These are phyloP conservation scores for Pistacia vera DNA, from an alignment of 345 rosid genomes.

Conservation along the genomic window DNA sequence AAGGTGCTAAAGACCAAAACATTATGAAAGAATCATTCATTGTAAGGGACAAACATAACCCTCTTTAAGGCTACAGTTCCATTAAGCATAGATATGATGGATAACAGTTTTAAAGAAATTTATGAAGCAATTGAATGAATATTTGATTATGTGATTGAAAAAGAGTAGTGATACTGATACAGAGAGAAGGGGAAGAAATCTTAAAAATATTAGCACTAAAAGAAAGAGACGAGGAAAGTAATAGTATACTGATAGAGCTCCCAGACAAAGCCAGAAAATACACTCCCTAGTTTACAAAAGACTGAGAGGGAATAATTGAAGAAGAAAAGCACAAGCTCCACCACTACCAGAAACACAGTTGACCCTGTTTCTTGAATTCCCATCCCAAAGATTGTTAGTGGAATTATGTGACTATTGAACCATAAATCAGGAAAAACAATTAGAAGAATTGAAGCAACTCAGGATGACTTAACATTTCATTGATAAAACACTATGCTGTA, in stretches of 20 bases:
- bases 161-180: not conserved
- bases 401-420: slow-evolving; percentile 10
- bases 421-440: slow-evolving; percentile 21
- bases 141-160: not conserved
- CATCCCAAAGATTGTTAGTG: slow-evolving; percentile 8
- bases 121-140: not conserved
- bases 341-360: not conserved
- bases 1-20: too few relatives aligned
- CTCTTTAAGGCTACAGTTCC: too few relatives aligned
- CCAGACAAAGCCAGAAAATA: slow-evolving; percentile 9
- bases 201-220: not conserved
- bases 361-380: not conserved
- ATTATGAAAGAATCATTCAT: too few relatives aligned
- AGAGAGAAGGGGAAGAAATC: not conserved
- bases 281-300: slow-evolving; percentile 15
- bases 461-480: slow-evolving; percentile 44
- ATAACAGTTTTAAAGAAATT: not conserved
- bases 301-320: not conserved
- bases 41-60: too few relatives aligned
- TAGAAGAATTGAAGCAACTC: slow-evolving; percentile 34
- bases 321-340: not conserved
- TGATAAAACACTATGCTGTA: slow-evolving; percentile 52
- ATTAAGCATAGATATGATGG: too few relatives aligned
- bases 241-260: slow-evolving; percentile 19
- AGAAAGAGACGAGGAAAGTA: not conserved